Conservation (phyloP, 2,329 filamentous ascomycete genomes). For the Epichloe sp. region DNA sequence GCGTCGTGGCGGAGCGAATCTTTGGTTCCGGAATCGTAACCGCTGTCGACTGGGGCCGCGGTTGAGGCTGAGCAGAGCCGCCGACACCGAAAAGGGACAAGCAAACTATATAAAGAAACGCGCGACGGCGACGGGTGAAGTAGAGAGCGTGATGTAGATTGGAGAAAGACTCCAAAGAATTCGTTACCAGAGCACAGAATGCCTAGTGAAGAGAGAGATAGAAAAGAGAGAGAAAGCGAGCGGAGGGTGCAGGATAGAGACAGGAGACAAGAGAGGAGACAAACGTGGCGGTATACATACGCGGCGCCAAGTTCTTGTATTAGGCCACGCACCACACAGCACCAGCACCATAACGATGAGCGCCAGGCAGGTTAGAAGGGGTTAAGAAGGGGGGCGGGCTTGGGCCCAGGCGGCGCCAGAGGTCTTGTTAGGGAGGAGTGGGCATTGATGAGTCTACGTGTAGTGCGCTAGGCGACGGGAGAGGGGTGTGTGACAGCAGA, state of each 20-base stretch:
- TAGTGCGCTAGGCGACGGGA: too few relatives aligned
- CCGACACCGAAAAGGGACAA: neutral
- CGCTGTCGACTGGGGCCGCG: neutral
- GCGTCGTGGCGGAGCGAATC: slow-evolving; percentile 2
- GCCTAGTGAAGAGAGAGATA: neutral
- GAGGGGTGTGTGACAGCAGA: too few relatives aligned
- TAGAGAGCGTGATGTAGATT: slow-evolving; percentile 3
- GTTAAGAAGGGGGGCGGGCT: too few relatives aligned
- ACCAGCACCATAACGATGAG: too few relatives aligned
- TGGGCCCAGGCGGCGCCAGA: too few relatives aligned
- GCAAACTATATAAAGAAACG: neutral
- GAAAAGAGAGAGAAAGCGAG: neutral
- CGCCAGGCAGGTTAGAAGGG: too few relatives aligned
- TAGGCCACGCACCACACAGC: neutral
- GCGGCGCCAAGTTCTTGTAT: neutral
- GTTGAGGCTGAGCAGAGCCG: neutral
- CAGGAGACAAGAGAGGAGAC: neutral
- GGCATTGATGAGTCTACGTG: too few relatives aligned
- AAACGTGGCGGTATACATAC: neutral
- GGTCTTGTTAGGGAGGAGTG: too few relatives aligned
- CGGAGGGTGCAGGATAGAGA: slow-evolving; percentile 1
- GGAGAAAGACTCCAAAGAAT: neutral
- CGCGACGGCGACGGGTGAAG: neutral
- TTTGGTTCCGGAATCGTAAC: neutral
- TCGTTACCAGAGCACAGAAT: slow-evolving; percentile 1